A percentile compares a stretch with the other conserved stretches of the same genome.
phyloP scores from a whole-genome alignment of 148 eudicot species.

The Rhododendron griersonianum region DNA sequence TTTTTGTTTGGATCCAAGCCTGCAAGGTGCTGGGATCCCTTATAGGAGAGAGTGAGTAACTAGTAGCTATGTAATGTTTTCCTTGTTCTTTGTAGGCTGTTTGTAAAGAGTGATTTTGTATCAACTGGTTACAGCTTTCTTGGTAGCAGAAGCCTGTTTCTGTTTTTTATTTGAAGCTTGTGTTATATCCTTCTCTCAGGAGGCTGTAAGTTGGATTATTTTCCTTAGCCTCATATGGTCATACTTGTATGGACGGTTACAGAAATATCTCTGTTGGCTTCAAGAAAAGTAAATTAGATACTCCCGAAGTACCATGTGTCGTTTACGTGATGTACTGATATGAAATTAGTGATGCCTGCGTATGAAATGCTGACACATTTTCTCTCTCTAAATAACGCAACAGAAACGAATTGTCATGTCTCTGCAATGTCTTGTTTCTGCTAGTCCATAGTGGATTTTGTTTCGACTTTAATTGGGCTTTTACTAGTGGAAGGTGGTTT shows the following conservation, averaged over 20 bases:
- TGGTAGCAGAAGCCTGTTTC: not conserved
- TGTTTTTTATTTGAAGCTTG: not conserved
- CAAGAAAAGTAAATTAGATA: not conserved
- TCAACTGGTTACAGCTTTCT: not conserved
- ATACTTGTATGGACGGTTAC: not conserved
- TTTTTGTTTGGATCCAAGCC: slow-evolving; percentile 15
- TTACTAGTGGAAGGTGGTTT: no score
- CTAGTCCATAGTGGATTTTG: no score
- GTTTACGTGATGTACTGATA: not conserved
- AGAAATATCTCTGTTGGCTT: not conserved
- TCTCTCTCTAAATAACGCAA: not conserved
- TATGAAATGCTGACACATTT: not conserved
- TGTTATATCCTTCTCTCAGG: not conserved
- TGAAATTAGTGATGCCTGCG: not conserved
- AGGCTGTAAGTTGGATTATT: not conserved
- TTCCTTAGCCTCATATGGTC: not conserved
- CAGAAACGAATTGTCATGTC: not conserved
- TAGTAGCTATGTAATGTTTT: not conserved
- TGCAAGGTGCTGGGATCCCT: not conserved
- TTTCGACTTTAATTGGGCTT: no score
- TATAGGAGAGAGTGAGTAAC: not conserved
- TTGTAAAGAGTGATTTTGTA: not conserved
- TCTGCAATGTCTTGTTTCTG: not conserved
- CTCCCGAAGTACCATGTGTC: not conserved
- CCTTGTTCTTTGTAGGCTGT: not conserved